A percentile compares a stretch with the other conserved stretches of the same genome.
phyloP scores from a whole-genome alignment of 139 green algal species.

The Yamagishiella unicocca region DNA sequence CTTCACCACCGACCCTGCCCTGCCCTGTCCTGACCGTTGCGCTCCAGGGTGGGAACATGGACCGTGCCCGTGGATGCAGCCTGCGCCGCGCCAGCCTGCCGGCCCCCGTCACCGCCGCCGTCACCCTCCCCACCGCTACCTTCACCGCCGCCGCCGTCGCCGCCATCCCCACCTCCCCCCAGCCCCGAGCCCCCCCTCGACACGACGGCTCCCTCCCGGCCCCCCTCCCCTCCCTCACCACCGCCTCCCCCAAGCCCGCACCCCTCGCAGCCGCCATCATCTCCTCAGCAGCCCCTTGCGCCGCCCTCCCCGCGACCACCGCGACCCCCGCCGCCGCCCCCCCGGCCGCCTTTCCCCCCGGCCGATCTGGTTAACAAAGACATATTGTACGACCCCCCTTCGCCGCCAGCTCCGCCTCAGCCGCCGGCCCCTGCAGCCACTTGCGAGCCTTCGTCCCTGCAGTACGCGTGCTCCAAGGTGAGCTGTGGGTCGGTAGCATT shows the following conservation, averaged over 20 bases:
- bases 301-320: neutral
- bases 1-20: too few species aligned
- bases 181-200: neutral
- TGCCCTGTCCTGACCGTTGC: neutral
- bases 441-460: slow-evolving; percentile 6
- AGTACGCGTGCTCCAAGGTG: neutral
- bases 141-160: neutral
- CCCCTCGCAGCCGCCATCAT: neutral
- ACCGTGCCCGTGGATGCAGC: slow-evolving; percentile 14
- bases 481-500: neutral
- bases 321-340: neutral
- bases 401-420: neutral
- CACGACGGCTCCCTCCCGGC: neutral
- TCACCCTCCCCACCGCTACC: neutral
- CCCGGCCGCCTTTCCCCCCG: neutral
- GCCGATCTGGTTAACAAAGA: neutral
- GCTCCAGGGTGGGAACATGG: neutral
- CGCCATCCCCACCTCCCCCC: neutral
- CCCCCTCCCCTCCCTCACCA: neutral
- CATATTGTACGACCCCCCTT: neutral
- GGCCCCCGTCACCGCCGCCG: neutral
- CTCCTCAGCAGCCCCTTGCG: neutral
- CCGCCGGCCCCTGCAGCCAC: neutral
- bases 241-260: neutral
- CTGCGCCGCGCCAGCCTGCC: slow-evolving; percentile 21